phyloP scores from a whole-genome alignment of 768 basidiomycete genomes.

The Daedalea quercina region DNA sequence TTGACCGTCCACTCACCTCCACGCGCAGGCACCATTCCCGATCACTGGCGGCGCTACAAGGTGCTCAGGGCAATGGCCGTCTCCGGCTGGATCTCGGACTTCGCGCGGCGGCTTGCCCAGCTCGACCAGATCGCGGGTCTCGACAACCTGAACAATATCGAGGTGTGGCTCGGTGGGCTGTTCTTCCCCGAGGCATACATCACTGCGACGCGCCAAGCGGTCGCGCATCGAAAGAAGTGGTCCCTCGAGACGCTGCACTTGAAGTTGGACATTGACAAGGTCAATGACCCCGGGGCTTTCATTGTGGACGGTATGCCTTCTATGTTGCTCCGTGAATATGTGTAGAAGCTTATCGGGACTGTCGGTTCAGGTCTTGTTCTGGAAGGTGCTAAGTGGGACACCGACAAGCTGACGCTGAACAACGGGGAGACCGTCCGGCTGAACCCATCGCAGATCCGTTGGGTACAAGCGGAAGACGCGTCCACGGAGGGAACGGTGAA shows the following conservation, averaged over 20 bases:
- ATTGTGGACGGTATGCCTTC: conserved; percentile 72
- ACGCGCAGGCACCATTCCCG: conserved; percentile 71
- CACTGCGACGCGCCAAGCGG: conserved; percentile 93
- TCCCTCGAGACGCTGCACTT: conserved; percentile 85
- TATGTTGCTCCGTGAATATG: too few species aligned
- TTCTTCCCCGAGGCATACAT: conserved; percentile 98
- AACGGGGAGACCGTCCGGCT: conserved; percentile 77
- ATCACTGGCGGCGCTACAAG: conserved; percentile 87
- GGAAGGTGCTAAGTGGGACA: conserved; percentile 78
- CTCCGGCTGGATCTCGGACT: conserved; percentile 79
- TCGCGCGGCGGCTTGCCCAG: conserved; percentile 76
- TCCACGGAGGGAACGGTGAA: conserved; percentile 47
- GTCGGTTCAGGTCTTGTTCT: conserved; percentile 80
- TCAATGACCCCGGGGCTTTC: conserved; percentile 74
- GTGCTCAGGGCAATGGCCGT: conserved; percentile 77
- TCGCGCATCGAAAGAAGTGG: conserved; percentile 88
- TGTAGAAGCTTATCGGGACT: too few species aligned
- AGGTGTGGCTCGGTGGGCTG: conserved; percentile 89
- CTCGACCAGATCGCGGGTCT: conserved; percentile 63
- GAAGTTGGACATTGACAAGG: conserved; percentile 74
- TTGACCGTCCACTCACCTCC: neutral
- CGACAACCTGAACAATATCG: conserved; percentile 58
- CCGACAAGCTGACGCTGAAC: conserved; percentile 69
- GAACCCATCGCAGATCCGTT: conserved; percentile 78
- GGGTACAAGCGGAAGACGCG: conserved; percentile 59